Evolutionary conservation across 108 stramenopile genomes (phyloP).

Genomic region (Skeletonema menzelii): DNA sequence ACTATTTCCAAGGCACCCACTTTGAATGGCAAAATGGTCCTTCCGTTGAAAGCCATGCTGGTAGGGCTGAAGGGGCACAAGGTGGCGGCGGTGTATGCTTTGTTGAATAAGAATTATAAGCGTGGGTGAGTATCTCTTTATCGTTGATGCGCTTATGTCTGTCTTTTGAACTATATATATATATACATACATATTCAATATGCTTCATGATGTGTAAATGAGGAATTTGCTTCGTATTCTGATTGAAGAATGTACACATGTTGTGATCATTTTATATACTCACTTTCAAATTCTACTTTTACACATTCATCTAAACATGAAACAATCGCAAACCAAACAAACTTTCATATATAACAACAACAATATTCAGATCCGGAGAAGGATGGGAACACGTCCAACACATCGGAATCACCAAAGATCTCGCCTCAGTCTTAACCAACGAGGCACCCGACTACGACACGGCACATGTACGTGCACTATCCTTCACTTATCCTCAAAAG

Average conservation of each 20-base stretch:
- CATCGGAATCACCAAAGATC: constrained; percentile 69
- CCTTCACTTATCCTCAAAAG: constrained; percentile 72
- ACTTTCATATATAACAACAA: too few species aligned
- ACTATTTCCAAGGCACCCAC: constrained; percentile 46
- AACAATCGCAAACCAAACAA: too few species aligned
- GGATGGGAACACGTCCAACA: constrained; percentile 72
- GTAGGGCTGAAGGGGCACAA: constrained; percentile 60
- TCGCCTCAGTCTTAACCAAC: constrained; percentile 33
- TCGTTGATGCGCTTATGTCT: neutral
- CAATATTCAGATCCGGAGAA: constrained; percentile 28
- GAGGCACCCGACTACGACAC: constrained; percentile 38
- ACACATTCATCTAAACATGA: neutral
- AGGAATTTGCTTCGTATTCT: too few species aligned
- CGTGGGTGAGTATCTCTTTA: constrained; percentile 31
- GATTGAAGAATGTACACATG: neutral
- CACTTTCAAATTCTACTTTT: neutral
- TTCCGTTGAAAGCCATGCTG: constrained; percentile 60
- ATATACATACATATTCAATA: too few species aligned
- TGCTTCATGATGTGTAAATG: too few species aligned
- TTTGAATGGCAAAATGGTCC: constrained; percentile 75
- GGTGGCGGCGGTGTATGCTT: constrained; percentile 79
- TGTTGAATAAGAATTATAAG: constrained; percentile 65
- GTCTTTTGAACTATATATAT: too few species aligned
- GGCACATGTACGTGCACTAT: constrained; percentile 69
- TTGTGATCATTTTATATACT: neutral